phyloP scores from a whole-genome alignment of 768 basidiomycete genomes.

The Boletus rex-veris region DNA sequence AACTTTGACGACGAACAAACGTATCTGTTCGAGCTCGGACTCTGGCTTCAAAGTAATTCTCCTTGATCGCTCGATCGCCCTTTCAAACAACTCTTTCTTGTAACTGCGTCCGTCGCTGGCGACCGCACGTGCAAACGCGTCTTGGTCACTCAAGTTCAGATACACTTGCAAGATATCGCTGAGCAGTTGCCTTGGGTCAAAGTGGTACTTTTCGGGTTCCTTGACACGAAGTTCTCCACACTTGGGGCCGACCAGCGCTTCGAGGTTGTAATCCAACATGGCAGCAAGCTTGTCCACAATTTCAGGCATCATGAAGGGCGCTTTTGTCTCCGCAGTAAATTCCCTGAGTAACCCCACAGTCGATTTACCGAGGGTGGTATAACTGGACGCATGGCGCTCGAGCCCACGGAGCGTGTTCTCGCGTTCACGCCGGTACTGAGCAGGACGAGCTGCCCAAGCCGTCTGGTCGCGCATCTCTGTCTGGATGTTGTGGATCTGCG shows the following conservation, averaged over 20 bases:
- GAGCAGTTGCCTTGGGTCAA: slow-evolving; percentile 78
- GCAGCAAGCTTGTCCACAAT: slow-evolving; percentile 94
- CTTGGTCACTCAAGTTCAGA: slow-evolving; percentile 78
- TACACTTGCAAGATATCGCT: slow-evolving; percentile 88
- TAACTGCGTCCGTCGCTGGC: slow-evolving; percentile 96
- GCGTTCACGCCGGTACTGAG: slow-evolving; percentile 78
- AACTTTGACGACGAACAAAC: slow-evolving; percentile 72
- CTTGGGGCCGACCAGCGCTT: slow-evolving; percentile 82
- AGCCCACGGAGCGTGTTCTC: slow-evolving; percentile 73
- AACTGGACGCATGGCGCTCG: slow-evolving; percentile 81
- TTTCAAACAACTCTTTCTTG: slow-evolving; percentile 75
- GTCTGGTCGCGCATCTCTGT: slow-evolving; percentile 74
- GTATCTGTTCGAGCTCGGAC: slow-evolving; percentile 67
- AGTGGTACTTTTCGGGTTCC: slow-evolving; percentile 85
- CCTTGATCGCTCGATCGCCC: slow-evolving; percentile 64
- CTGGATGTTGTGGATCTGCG: slow-evolving; percentile 85
- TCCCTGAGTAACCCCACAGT: slow-evolving; percentile 89
- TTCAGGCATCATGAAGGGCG: slow-evolving; percentile 93
- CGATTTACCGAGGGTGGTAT: slow-evolving; percentile 81
- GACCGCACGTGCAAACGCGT: slow-evolving; percentile 78
- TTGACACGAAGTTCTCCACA: slow-evolving; percentile 83
- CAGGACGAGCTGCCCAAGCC: slow-evolving; percentile 64
- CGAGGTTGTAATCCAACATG: slow-evolving; percentile 94
- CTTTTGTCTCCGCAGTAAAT: slow-evolving; percentile 88
- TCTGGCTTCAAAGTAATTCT: slow-evolving; percentile 67